These are phyloP conservation scores for Marchantia polymorpha DNA, from an alignment of 225 moss, liverwort and hornwort genomes.

Conservation along the genomic window DNA sequence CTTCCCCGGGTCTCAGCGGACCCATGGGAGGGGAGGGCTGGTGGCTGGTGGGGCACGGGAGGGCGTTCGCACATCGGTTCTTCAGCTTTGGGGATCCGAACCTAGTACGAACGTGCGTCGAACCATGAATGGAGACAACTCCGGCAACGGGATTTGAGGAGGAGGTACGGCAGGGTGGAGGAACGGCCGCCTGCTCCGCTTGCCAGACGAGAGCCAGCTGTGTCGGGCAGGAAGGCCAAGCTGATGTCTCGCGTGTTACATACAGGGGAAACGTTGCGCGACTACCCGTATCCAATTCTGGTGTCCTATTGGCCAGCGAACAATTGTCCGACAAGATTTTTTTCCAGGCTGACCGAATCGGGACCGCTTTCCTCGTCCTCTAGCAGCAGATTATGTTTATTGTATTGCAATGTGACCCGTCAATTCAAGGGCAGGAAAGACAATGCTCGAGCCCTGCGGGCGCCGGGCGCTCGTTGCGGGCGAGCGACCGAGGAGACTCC, in stretches of 20 bases:
- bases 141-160: not conserved
- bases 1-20: not conserved
- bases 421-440: too few species aligned
- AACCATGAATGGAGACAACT: not conserved
- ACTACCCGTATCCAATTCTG: not conserved
- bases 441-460: too few species aligned
- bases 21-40: not conserved
- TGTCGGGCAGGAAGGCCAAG: not conserved
- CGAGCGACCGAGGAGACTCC: too few species aligned
- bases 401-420: too few species aligned
- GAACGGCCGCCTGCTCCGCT: not conserved
- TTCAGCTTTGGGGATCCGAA: not conserved
- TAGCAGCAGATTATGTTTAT: not conserved
- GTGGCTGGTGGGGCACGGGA: not conserved
- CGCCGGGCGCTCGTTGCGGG: too few species aligned
- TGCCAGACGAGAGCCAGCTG: slow-evolving; percentile 16
- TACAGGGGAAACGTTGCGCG: not conserved
- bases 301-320: not conserved
- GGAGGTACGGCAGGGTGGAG: not conserved
- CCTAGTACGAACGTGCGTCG: not conserved
- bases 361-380: not conserved
- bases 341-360: not conserved
- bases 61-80: not conserved
- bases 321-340: not conserved
- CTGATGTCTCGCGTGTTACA: not conserved